Base-by-base conservation (phyloP, 1,284 basidiomycete species). In the Erythrobasidium hasegawianum region DNA sequence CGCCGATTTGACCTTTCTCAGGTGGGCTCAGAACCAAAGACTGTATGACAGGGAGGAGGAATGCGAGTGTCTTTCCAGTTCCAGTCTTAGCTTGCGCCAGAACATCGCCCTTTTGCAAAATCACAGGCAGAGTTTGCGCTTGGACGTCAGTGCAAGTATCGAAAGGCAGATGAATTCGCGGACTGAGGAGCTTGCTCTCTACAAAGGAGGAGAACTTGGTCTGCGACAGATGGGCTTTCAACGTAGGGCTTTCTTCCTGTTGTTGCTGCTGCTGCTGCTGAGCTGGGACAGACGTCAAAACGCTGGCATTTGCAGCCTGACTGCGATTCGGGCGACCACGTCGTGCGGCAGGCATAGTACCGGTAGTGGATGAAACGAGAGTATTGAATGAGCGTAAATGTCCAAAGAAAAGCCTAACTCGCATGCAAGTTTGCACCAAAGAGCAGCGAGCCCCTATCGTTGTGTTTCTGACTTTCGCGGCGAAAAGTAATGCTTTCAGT, bases 21-120 rank as follows among this genome's bases (percentile, higher is more conserved):
- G n/a, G 77, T 78, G 14, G 56, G 55, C 13, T 70, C 73, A 38
- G 69, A 57, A 3, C 72, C 68, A 5, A 72, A 59, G 10, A 68
- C 68, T 8, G 68, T 57, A 11, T 71, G 59, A 14, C 71, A 60
- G 65, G 78, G 5, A 96, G 82, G 56, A 97, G 84, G 81, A 95
- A 97, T 0, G 86, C 90, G 40, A 94, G 80, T 0, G 92, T 96
- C 79, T 96, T 97, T 55, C 91, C 92, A 0, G 92, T 94, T 43
- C 93, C 91, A 0, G 93, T 94, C 77, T 87, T 88, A 20, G 92
- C 90, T 74, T 88, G 85, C n/a, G 90, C 88, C 39, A 92, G 81
- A 72, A 81, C 74, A 59, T 81, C 81, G 38, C 74, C 72, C 45
- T 78, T 77, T 0, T 73, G 71, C 2, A 81, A 71, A 41, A 79